Conservation (phyloP, 306 rosid genomes). For the Trifolium repens region DNA sequence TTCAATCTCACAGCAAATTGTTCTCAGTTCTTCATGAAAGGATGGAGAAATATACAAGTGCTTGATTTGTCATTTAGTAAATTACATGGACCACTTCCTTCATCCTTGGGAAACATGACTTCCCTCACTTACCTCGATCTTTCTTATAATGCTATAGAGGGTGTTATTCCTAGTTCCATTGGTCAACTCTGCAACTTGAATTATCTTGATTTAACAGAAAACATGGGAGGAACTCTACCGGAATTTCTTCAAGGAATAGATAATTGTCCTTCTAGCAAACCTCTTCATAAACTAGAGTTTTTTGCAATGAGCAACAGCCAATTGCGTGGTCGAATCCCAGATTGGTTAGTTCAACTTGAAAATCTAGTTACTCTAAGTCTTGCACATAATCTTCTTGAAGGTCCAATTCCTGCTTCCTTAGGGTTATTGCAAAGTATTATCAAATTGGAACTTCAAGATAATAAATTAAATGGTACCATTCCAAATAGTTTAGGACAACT, state of each 20-base stretch:
- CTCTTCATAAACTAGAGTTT: neutral
- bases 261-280: neutral
- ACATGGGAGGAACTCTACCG: neutral
- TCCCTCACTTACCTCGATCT: constrained; percentile 43
- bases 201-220: neutral
- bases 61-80: constrained; percentile 29
- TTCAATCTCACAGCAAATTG: constrained; percentile 45
- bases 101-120: constrained; percentile 54
- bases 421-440: neutral
- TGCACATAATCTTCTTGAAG: neutral
- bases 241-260: neutral
- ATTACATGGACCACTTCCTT: constrained; percentile 49
- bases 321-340: neutral
- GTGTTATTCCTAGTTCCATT: constrained; percentile 50
- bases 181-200: constrained; percentile 44
- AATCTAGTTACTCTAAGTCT: neutral
- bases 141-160: constrained; percentile 18
- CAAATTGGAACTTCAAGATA: neutral
- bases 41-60: constrained; percentile 47
- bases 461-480: neutral
- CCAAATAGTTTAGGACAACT: neutral
- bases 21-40: constrained; percentile 41
- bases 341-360: neutral
- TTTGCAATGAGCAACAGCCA: neutral
- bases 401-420: neutral